Percentiles rank a stretch among this genome's conserved stretches.
Conservation (phyloP, 305 asterid species). For the Rubia balearica region DNA sequence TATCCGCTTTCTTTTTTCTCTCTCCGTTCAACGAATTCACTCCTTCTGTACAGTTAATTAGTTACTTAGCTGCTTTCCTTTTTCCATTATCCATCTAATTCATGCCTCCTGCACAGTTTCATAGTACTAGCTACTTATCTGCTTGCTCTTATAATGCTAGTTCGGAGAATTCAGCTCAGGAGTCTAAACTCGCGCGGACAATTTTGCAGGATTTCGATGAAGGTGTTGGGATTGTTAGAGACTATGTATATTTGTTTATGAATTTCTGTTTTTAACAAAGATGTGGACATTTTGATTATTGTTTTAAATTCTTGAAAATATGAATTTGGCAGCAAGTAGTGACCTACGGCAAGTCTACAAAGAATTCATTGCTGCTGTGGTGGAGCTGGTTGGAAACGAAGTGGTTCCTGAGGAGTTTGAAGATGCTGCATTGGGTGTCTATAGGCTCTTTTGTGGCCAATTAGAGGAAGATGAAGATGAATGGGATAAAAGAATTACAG, state of each 20-base stretch:
- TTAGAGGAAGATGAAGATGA: conserved; percentile 43
- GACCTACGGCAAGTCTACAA: conserved; percentile 73
- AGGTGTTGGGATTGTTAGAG: conserved; percentile 37
- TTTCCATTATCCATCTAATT: not conserved
- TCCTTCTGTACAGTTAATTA: too few relatives aligned
- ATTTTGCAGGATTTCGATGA: conserved; percentile 68
- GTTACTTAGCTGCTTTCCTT: not conserved
- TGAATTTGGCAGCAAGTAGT: conserved; percentile 50
- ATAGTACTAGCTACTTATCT: not conserved
- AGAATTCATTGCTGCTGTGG: conserved; percentile 59
- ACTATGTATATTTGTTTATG: not conserved
- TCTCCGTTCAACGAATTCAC: too few relatives aligned
- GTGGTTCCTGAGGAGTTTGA: conserved; percentile 82
- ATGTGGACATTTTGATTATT: not conserved
- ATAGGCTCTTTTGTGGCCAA: conserved; percentile 43
- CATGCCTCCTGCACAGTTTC: not conserved
- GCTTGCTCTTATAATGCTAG: conserved; percentile 24
- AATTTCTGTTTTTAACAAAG: not conserved
- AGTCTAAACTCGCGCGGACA: conserved; percentile 66
- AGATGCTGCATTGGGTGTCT: conserved; percentile 67
- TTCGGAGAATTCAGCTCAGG: conserved; percentile 43
- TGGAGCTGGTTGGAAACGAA: conserved; percentile 79
- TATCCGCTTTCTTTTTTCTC: too few relatives aligned
- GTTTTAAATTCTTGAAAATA: not conserved
- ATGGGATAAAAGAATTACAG: conserved; percentile 33